These are phyloP conservation scores for Monosporascus sp. DNA, from an alignment of 2,329 filamentous ascomycete species.

Conservation along the genomic window DNA sequence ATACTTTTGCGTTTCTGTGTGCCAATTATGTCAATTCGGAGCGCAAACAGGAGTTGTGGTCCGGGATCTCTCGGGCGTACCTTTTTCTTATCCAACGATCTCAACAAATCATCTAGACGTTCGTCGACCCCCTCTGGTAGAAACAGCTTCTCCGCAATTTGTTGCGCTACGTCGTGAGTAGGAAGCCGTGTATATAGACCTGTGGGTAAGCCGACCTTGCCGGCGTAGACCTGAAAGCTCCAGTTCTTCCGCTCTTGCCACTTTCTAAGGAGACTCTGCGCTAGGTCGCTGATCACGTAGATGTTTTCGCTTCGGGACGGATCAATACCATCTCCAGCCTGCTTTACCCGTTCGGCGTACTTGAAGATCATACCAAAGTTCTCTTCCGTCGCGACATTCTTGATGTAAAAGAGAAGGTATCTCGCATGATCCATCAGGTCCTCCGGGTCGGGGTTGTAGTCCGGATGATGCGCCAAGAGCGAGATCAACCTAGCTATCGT, in stretches of 20 bases:
- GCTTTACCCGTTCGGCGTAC: conserved; percentile 88
- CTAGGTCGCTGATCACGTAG: conserved; percentile 82
- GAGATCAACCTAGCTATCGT: conserved; percentile 79
- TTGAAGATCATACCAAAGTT: conserved; percentile 88
- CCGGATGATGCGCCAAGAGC: conserved; percentile 87
- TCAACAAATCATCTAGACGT: conserved; percentile 63
- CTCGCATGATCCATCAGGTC: conserved; percentile 77
- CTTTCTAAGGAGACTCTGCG: conserved; percentile 73
- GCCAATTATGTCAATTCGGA: conserved; percentile 20
- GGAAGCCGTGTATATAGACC: conserved; percentile 72
- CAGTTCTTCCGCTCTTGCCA: conserved; percentile 85
- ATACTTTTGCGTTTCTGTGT: conserved; percentile 52
- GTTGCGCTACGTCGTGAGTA: conserved; percentile 72
- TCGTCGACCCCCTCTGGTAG: conserved; percentile 73
- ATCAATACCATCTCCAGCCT: conserved; percentile 74
- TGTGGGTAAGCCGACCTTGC: conserved; percentile 73
- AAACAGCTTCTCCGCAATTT: conserved; percentile 81
- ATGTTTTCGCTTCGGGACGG: conserved; percentile 65
- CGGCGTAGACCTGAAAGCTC: conserved; percentile 77
- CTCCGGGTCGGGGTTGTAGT: conserved; percentile 63
- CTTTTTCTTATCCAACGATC: conserved; percentile 68
- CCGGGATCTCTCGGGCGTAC: conserved; percentile 29
- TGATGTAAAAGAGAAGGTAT: conserved; percentile 88
- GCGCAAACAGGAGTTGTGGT: neutral
- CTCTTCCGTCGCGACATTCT: conserved; percentile 73